These are phyloP conservation scores for Blechomonas ayalai DNA, from an alignment of 208 protist genomes.

Conservation along the genomic window DNA sequence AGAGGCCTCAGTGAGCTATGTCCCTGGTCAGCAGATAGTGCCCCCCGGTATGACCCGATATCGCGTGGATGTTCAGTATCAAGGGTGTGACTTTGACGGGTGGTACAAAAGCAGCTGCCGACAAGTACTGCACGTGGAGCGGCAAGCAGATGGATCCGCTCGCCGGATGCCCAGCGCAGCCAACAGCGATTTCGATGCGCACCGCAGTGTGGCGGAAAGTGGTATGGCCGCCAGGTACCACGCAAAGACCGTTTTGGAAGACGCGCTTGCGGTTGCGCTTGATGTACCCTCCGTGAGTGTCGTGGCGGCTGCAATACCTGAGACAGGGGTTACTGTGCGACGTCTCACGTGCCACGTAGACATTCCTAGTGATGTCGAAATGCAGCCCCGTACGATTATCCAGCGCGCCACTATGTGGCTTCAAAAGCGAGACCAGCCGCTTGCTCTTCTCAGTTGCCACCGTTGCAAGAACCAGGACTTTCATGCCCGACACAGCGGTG, in stretches of 20 bases:
- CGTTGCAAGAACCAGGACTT: constrained; percentile 74
- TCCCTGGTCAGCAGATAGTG: constrained; percentile 79
- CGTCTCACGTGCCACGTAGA: constrained; percentile 82
- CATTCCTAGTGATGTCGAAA: constrained; percentile 58
- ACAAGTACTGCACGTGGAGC: constrained; percentile 9
- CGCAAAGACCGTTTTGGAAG: constrained; percentile 64
- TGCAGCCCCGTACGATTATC: constrained; percentile 83
- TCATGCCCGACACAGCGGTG: constrained; percentile 74
- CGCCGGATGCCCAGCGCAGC: neutral
- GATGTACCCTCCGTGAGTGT: constrained; percentile 51
- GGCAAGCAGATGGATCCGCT: constrained; percentile 8
- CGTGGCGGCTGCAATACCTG: constrained; percentile 62
- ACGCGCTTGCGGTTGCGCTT: constrained; percentile 72
- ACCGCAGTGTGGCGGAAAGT: constrained; percentile 3
- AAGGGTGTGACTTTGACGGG: constrained; percentile 79
- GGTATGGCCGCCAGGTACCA: constrained; percentile 17
- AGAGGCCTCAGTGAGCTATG: constrained; percentile 28
- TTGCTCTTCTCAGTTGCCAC: constrained; percentile 69
- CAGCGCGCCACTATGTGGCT: constrained; percentile 82
- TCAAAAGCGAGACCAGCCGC: constrained; percentile 55
- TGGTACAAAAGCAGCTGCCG: constrained; percentile 72
- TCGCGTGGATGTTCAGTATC: constrained; percentile 87
- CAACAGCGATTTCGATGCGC: neutral
- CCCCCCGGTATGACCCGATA: constrained; percentile 76
- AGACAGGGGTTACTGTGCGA: constrained; percentile 70